A percentile compares a stretch with the other conserved stretches of the same genome.
Conservation (phyloP, 768 basidiomycete genomes). For the Lactarius sp. region DNA sequence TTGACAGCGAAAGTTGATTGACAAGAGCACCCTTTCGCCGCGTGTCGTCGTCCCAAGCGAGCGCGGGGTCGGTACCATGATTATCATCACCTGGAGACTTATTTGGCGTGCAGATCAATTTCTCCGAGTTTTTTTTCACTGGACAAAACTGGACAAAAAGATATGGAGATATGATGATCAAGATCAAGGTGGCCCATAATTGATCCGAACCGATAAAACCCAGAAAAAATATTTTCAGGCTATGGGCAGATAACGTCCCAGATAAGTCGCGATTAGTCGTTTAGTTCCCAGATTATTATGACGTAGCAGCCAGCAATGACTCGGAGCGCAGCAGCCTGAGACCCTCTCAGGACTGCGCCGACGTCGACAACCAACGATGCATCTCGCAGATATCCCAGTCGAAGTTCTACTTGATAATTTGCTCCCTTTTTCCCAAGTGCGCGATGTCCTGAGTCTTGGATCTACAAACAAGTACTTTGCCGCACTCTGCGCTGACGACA, state of each 20-base stretch:
- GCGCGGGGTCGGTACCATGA: background rate
- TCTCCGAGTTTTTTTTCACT: background rate
- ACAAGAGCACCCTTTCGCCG: background rate
- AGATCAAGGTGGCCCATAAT: background rate
- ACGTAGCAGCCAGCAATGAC: too few species aligned
- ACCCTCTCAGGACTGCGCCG: background rate
- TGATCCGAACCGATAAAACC: background rate
- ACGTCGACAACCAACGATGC: slow-evolving; percentile 31
- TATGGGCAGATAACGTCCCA: background rate
- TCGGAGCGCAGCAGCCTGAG: background rate
- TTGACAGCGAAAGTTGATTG: background rate
- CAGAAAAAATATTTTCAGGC: background rate
- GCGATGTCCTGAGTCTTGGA: slow-evolving; percentile 54
- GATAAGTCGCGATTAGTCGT: background rate
- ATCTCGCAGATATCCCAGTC: slow-evolving; percentile 54
- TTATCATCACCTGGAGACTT: background rate
- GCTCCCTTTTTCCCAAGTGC: slow-evolving; percentile 49
- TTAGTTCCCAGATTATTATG: background rate
- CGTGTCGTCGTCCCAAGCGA: background rate
- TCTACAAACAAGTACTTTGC: slow-evolving; percentile 64
- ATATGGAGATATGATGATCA: background rate
- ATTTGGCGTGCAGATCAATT: background rate
- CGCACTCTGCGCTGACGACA: slow-evolving; percentile 59
- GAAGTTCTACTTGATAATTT: slow-evolving; percentile 78
- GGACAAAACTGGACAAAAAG: background rate